These are phyloP conservation scores for Metarhizium album DNA, from an alignment of 2,329 filamentous ascomycete genomes.

Conservation along the genomic window DNA sequence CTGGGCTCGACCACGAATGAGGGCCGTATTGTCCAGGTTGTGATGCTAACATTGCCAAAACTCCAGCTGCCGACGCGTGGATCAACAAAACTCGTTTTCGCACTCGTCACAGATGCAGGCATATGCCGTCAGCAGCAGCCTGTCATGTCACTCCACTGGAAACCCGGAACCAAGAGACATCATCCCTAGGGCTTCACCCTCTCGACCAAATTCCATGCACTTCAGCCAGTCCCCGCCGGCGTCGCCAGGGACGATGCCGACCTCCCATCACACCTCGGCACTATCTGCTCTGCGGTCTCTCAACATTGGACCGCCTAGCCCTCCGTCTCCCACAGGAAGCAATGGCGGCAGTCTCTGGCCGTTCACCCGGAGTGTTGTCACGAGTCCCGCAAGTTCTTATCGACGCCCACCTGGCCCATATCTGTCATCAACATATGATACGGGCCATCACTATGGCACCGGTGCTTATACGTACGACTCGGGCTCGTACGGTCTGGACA, in stretches of 20 bases:
- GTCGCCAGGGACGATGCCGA: constrained; percentile 27
- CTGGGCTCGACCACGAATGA: background rate
- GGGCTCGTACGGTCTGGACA: constrained; percentile 30
- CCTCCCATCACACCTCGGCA: constrained; percentile 26
- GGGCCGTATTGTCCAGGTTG: background rate
- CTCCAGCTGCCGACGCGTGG: constrained; percentile 41
- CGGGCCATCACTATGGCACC: constrained; percentile 24
- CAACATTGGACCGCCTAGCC: constrained; percentile 42
- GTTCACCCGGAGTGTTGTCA: constrained; percentile 38
- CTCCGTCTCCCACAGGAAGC: constrained; percentile 39
- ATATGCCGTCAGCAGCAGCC: constrained; percentile 16
- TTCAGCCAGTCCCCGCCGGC: constrained; percentile 41
- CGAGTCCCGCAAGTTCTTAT: constrained; percentile 44
- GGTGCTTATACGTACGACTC: constrained; percentile 28
- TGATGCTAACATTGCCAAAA: constrained; percentile 9
- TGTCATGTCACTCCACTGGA: constrained; percentile 34
- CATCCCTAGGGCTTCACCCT: constrained; percentile 52
- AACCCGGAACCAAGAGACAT: constrained; percentile 49
- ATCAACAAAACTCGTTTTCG: constrained; percentile 35
- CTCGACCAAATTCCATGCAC: constrained; percentile 45
- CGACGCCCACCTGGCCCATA: constrained; percentile 25
- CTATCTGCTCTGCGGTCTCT: constrained; percentile 46
- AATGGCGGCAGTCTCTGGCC: constrained; percentile 39
- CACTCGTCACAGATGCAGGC: constrained; percentile 9
- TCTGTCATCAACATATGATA: constrained; percentile 44